Conservation (phyloP, 768 basidiomycete species). For the Leucocoprinus leucothites region DNA sequence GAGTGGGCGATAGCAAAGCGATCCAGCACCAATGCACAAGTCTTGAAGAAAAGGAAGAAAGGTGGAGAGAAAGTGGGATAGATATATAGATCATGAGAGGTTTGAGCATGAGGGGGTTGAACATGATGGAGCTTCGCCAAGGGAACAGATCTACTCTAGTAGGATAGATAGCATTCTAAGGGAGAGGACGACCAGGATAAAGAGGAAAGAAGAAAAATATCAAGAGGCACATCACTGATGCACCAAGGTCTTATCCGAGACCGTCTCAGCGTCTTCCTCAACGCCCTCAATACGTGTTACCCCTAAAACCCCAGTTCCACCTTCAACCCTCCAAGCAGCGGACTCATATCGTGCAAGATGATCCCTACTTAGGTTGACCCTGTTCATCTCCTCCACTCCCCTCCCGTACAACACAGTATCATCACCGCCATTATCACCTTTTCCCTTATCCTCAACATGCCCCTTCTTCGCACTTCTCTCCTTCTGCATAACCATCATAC, state of each 20-base stretch:
- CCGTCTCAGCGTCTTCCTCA: constrained; percentile 7
- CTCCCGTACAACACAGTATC: constrained; percentile 3
- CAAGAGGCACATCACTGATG: constrained; percentile 5
- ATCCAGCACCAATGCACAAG: not conserved
- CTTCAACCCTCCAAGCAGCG: too few relatives aligned
- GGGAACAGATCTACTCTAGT: too few relatives aligned
- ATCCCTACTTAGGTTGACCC: constrained; percentile 4
- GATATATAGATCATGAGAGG: not conserved
- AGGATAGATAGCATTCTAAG: not conserved
- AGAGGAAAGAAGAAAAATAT: not conserved
- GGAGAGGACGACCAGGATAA: not conserved
- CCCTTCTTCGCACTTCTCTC: not conserved
- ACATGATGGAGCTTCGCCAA: too few relatives aligned
- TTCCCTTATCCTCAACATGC: not conserved
- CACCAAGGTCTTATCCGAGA: constrained; percentile 7
- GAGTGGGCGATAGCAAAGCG: not conserved
- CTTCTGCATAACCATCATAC: not conserved
- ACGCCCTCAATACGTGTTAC: not conserved
- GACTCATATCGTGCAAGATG: not conserved
- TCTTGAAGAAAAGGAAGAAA: not conserved
- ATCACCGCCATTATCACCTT: not conserved
- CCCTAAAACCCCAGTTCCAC: too few relatives aligned
- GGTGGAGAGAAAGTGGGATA: not conserved
- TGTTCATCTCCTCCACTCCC: not conserved
- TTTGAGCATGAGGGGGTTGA: too few relatives aligned